Evolutionary conservation across 306 rosid species (phyloP), one percentile per base, ranked within the genome.

Genomic region (Quercus agrifolia): DNA sequence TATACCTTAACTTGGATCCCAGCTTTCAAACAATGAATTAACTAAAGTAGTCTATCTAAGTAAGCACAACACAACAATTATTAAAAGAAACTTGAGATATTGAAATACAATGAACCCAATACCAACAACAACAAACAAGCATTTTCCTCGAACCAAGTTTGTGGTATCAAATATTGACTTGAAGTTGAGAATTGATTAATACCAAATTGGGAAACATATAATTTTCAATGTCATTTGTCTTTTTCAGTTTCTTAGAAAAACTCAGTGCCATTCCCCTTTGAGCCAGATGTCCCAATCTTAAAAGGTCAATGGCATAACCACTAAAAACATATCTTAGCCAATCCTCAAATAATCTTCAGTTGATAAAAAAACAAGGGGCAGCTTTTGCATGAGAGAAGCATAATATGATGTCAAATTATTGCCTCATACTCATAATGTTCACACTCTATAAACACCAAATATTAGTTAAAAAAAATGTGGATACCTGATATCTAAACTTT

Each of bases 91-190:
- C 64, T 10, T 55, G 12, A 9, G 64, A 5, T 3, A 57, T 28
- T 71, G 68, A 19, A 59, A 78, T 41, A 46, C 77, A 75, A 74
- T 38, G 75, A 82, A 79, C 54, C 89, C 66, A 33, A 44, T 73
- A 14, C 77, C 61, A 57, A 30, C 75, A 62, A 77, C 59, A 19
- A 80, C 67, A 19, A 75, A n/a, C 57, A 35, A 28, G 81, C 74
- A 78, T 56, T 70, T 5, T 77, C 85, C 52, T 69, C 54, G 38
- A 31, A 28, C 35, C 55, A 78, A 68, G 74, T 66, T 84, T 73
- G 56, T 74, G 71, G 68, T 55, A n/a, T 51, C 52, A 23, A 44
- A 61, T 23, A 66, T 66, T 68, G 79, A 75, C 62, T 28, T 19
- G 19, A 56, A 5, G 33, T 33, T 1, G 21, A 67, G 17, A 67